Conservation (phyloP, 2,329 filamentous ascomycete genomes). For the Claviceps monticola region DNA sequence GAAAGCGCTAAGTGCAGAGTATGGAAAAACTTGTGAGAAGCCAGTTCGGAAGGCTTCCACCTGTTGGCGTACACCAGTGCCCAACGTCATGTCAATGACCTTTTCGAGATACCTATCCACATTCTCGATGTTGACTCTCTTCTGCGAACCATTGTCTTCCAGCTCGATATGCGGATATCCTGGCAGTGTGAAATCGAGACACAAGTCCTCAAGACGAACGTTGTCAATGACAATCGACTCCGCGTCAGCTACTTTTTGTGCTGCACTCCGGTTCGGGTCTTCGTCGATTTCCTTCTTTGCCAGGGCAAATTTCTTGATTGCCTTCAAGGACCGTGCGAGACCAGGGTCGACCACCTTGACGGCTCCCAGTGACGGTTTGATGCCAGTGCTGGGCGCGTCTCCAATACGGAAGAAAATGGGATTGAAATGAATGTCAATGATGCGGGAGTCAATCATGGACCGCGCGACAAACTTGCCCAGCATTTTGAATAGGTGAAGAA, state of each 20-base stretch:
- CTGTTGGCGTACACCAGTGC: conserved; percentile 75
- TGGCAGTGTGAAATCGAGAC: conserved; percentile 87
- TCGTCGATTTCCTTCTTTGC: conserved; percentile 75
- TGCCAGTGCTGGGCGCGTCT: conserved; percentile 44
- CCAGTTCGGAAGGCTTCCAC: conserved; percentile 82
- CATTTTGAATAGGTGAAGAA: conserved; percentile 79
- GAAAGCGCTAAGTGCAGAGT: conserved; percentile 81
- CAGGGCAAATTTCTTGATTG: conserved; percentile 74
- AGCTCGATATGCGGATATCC: conserved; percentile 83
- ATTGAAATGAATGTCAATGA: conserved; percentile 96
- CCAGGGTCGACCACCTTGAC: conserved; percentile 81
- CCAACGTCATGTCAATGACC: conserved; percentile 83
- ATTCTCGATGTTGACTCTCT: conserved; percentile 74
- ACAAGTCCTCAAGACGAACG: conserved; percentile 70
- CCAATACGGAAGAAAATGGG: conserved; percentile 94
- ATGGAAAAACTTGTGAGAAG: conserved; percentile 94
- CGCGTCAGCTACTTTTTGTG: conserved; percentile 57
- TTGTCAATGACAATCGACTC: conserved; percentile 61
- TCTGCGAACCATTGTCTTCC: conserved; percentile 57
- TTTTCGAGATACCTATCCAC: conserved; percentile 79
- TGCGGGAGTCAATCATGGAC: conserved; percentile 95
- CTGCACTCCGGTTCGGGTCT: conserved; percentile 47
- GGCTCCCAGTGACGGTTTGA: conserved; percentile 75
- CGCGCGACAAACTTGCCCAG: conserved; percentile 95
- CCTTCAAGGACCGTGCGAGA: conserved; percentile 70